Percentiles rank a stretch among this genome's conserved stretches.
Evolutionary conservation across 2,329 filamentous ascomycete genomes (phyloP).

Genomic region (Claviceps sorghi): DNA sequence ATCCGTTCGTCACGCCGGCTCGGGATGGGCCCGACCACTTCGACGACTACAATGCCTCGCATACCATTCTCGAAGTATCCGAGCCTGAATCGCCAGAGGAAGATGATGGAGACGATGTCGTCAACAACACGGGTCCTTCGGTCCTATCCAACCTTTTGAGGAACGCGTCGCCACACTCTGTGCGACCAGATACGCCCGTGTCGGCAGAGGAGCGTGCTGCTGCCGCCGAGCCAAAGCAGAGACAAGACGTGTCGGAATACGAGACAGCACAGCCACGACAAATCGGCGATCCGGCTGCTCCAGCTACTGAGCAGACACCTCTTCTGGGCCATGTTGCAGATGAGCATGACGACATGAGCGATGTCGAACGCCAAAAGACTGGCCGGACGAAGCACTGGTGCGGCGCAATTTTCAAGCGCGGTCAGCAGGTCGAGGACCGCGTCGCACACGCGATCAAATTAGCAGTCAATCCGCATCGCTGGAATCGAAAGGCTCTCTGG

Average conservation of each 20-base stretch:
- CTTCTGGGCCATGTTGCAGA: constrained; percentile 24
- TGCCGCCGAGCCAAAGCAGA: neutral
- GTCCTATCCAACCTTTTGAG: constrained; percentile 36
- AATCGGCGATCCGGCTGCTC: constrained; percentile 4
- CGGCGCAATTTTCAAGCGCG: constrained; percentile 15
- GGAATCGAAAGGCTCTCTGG: constrained; percentile 55
- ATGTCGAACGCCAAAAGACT: constrained; percentile 38
- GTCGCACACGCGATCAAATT: constrained; percentile 18
- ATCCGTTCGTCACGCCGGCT: constrained; percentile 12
- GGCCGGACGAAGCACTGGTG: constrained; percentile 20
- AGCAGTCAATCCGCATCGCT: constrained; percentile 49
- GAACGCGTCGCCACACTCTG: constrained; percentile 30
- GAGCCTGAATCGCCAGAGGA: constrained; percentile 25
- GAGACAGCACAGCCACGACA: constrained; percentile 6
- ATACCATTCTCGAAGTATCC: constrained; percentile 46
- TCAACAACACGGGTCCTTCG: constrained; percentile 20
- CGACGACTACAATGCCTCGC: constrained; percentile 20
- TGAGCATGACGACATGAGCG: constrained; percentile 19
- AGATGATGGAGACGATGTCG: constrained; percentile 5
- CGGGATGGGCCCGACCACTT: constrained; percentile 9
- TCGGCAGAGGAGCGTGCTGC: neutral
- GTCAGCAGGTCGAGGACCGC: constrained; percentile 18
- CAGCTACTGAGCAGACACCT: constrained; percentile 31
- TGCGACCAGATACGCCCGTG: constrained; percentile 6
- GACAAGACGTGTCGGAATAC: constrained; percentile 1